A percentile compares a stretch with the other conserved stretches of the same genome.
phyloP scores from a whole-genome alignment of 352 stramenopile genomes.

The Globisporangium carolinianum region DNA sequence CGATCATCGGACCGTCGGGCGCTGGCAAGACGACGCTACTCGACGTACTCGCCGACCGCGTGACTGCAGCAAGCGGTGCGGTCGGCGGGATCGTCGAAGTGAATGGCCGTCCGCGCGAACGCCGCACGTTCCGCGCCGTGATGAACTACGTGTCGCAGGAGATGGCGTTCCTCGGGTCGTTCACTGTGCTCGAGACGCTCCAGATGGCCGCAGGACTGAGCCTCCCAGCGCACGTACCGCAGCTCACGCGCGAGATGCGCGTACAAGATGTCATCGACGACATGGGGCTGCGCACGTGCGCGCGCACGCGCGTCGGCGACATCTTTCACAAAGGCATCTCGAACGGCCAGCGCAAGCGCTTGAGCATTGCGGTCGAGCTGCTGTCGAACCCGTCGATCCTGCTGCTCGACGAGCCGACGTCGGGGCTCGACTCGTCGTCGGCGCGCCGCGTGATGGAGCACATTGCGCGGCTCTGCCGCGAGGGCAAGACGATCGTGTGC shows the following conservation, averaged over 20 bases:
- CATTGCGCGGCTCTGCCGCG: conserved; percentile 34
- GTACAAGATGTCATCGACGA: conserved; percentile 63
- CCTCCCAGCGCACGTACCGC: conserved; percentile 32
- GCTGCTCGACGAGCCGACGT: conserved; percentile 93
- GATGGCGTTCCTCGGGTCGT: conserved; percentile 51
- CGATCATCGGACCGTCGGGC: conserved; percentile 33
- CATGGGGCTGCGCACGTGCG: conserved; percentile 51
- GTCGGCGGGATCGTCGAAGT: conserved; percentile 44
- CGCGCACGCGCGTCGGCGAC: conserved; percentile 66
- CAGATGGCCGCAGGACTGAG: conserved; percentile 50
- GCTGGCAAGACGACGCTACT: conserved; percentile 33
- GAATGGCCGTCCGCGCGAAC: conserved; percentile 32
- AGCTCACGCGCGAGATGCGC: conserved; percentile 35
- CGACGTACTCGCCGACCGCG: conserved; percentile 42
- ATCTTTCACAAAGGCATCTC: conserved; percentile 84
- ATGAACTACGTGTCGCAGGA: conserved; percentile 66
- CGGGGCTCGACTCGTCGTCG: conserved; percentile 86
- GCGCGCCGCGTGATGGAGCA: conserved; percentile 85
- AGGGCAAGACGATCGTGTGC: conserved; percentile 65
- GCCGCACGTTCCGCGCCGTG: conserved; percentile 32
- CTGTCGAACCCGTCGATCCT: conserved; percentile 92
- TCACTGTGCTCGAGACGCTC: conserved; percentile 62
- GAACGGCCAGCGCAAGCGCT: conserved; percentile 85
- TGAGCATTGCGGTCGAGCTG: conserved; percentile 92
- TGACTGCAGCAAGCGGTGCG: conserved; percentile 16